phyloP scores from a whole-genome alignment of 2,329 filamentous ascomycete species.

The Dothiorella sarmentorum region DNA sequence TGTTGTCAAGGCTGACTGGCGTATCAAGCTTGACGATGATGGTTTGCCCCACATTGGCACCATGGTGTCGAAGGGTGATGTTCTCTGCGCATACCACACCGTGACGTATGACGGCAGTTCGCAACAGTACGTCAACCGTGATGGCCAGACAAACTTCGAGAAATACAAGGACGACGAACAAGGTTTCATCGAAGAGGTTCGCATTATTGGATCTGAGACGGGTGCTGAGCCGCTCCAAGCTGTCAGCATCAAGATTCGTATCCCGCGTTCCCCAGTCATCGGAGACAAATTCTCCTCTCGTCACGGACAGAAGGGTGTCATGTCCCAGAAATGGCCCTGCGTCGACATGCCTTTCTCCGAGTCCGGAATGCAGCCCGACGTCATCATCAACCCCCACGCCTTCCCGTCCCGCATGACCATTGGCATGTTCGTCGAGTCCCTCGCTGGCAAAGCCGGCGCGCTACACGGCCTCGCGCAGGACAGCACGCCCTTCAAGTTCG shows the following conservation, averaged over 20 bases:
- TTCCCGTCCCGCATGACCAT: slow-evolving; percentile 99
- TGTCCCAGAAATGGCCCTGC: slow-evolving; percentile 91
- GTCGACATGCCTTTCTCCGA: slow-evolving; percentile 96
- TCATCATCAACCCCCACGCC: slow-evolving; percentile 99
- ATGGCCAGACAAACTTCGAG: slow-evolving; percentile 80
- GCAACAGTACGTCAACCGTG: slow-evolving; percentile 77
- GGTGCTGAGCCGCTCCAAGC: slow-evolving; percentile 81
- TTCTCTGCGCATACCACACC: slow-evolving; percentile 84
- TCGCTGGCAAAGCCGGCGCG: slow-evolving; percentile 91
- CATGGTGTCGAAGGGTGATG: slow-evolving; percentile 73
- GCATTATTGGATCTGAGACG: slow-evolving; percentile 80
- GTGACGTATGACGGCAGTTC: slow-evolving; percentile 72
- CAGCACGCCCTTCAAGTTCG: slow-evolving; percentile 90
- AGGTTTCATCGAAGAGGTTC: slow-evolving; percentile 88
- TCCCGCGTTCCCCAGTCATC: slow-evolving; percentile 86
- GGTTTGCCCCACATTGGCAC: slow-evolving; percentile 80
- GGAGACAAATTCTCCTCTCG: slow-evolving; percentile 99
- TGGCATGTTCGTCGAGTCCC: slow-evolving; percentile 97
- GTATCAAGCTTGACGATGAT: slow-evolving; percentile 76
- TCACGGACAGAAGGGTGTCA: slow-evolving; percentile 97
- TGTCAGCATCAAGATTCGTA: slow-evolving; percentile 86
- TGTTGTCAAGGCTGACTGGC: slow-evolving; percentile 66
- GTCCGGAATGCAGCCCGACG: slow-evolving; percentile 90
- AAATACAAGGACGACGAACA: slow-evolving; percentile 92
- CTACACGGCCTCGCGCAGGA: slow-evolving; percentile 96